Evolutionary conservation across 1,284 basidiomycete genomes (phyloP).

Genomic region (Phellinidium pouzarii): DNA sequence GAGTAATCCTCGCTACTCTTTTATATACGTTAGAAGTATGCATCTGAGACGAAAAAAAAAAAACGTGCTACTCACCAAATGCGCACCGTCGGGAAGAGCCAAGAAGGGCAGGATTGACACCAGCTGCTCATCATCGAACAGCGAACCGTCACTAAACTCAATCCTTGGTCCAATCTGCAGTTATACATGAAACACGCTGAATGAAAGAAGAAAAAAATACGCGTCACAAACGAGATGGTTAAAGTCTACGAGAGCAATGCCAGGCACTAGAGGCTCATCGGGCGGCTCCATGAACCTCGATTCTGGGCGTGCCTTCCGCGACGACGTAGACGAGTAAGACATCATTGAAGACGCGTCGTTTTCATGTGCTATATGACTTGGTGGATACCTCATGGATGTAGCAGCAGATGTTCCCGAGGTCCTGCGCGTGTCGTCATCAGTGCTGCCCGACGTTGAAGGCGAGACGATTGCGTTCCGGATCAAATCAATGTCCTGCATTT

Average conservation of each 20-base stretch:
- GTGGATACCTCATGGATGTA: constrained; percentile 46
- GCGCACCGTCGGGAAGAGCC: constrained; percentile 96
- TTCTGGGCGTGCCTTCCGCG: constrained; percentile 71
- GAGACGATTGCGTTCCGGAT: constrained; percentile 2
- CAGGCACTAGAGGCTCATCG: constrained; percentile 61
- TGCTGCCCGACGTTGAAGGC: constrained; percentile 13
- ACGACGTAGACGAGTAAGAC: constrained; percentile 58
- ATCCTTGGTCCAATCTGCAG: constrained; percentile 82
- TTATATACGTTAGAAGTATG: constrained; percentile 4
- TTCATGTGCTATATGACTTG: constrained; percentile 37
- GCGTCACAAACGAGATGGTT: constrained; percentile 68
- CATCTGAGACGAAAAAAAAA: constrained; percentile 17
- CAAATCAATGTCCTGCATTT: neutral
- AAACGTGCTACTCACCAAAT: constrained; percentile 52
- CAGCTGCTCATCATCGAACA: constrained; percentile 79
- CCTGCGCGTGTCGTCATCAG: constrained; percentile 11
- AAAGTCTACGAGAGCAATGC: constrained; percentile 85
- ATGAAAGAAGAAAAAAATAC: neutral
- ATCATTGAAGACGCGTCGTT: constrained; percentile 52
- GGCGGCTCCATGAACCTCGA: constrained; percentile 57
- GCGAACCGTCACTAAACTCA: constrained; percentile 67
- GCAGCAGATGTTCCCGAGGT: constrained; percentile 18
- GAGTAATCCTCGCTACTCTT: constrained; percentile 93
- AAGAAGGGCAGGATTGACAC: constrained; percentile 86
- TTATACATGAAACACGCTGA: constrained; percentile 13